Percentiles rank a stretch among this genome's conserved stretches.
These are phyloP conservation scores for Coemansia sp. DNA, from an alignment of 192 early-diverging fungal species.

Conservation along the genomic window DNA sequence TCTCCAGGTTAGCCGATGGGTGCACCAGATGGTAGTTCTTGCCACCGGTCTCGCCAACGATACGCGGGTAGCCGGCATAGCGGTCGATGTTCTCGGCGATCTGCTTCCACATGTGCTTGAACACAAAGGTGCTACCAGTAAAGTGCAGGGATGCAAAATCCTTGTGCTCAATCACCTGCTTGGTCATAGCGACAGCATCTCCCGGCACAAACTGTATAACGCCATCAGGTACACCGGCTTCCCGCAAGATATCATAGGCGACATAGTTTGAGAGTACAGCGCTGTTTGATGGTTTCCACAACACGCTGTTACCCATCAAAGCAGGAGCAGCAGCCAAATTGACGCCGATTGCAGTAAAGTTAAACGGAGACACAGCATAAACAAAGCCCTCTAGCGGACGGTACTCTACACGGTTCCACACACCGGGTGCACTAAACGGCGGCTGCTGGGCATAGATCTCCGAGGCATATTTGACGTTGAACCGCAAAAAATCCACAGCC, in stretches of 20 bases:
- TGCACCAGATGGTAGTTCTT: constrained; percentile 99
- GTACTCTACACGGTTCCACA: constrained; percentile 97
- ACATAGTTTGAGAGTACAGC: constrained; percentile 90
- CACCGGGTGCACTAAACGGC: constrained; percentile 72
- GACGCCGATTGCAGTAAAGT: constrained; percentile 98
- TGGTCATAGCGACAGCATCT: constrained; percentile 75
- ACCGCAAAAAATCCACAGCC: constrained; percentile 91
- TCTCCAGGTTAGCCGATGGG: constrained; percentile 63
- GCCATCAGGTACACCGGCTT: constrained; percentile 94
- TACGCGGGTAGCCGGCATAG: constrained; percentile 92
- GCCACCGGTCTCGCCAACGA: constrained; percentile 98
- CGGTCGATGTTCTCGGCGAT: constrained; percentile 87
- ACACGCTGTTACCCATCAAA: constrained; percentile 95
- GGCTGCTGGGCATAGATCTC: constrained; percentile 95
- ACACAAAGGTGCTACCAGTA: constrained; percentile 90
- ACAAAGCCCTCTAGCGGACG: constrained; percentile 97
- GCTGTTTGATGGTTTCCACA: constrained; percentile 94
- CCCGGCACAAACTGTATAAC: constrained; percentile 98
- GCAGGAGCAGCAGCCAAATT: constrained; percentile 91
- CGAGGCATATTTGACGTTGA: constrained; percentile 89
- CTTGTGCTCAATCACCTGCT: constrained; percentile 75
- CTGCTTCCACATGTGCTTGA: constrained; percentile 89
- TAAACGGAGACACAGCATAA: constrained; percentile 96
- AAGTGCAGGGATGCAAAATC: constrained; percentile 98
- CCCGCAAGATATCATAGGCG: constrained; percentile 82